Conservation (phyloP, 805 yeast species). For the Hanseniaspora lindneri region DNA sequence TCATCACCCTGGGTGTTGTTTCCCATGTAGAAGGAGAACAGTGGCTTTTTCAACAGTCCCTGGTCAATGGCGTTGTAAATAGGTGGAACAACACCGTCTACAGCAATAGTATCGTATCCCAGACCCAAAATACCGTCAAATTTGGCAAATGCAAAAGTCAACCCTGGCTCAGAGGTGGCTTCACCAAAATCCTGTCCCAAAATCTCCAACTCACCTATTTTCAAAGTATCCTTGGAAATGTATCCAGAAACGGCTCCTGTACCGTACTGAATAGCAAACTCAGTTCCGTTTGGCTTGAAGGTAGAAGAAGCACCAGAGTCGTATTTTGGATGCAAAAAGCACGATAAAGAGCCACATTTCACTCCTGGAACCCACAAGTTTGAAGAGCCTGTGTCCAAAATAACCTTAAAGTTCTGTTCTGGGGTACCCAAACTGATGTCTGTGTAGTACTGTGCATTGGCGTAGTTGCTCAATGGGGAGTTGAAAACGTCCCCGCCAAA, state of each 20-base stretch:
- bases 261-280: conserved; percentile 79
- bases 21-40: conserved; percentile 85
- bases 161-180: conserved; percentile 94
- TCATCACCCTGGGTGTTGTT: conserved; percentile 39
- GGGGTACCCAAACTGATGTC: conserved; percentile 90
- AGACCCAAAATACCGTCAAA: conserved; percentile 96
- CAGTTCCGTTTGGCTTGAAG: conserved; percentile 76
- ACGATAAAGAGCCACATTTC: conserved; percentile 87
- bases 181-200: conserved; percentile 91
- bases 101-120: conserved; percentile 85
- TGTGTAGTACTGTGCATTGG: conserved; percentile 92
- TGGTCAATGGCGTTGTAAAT: conserved; percentile 74
- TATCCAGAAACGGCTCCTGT: conserved; percentile 88
- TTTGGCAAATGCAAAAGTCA: conserved; percentile 96
- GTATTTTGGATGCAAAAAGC: conserved; percentile 85
- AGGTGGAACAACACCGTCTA: conserved; percentile 84
- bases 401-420: conserved; percentile 82
- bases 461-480: conserved; percentile 79
- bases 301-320: conserved; percentile 73
- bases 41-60: conserved; percentile 72
- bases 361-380: conserved; percentile 92
- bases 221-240: conserved; percentile 73
- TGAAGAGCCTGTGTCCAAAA: conserved; percentile 92
- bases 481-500: conserved; percentile 28
- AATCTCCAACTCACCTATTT: conserved; percentile 72